Base-by-base conservation (phyloP, 352 stramenopile genomes). In the Elongisporangium anandrum region DNA sequence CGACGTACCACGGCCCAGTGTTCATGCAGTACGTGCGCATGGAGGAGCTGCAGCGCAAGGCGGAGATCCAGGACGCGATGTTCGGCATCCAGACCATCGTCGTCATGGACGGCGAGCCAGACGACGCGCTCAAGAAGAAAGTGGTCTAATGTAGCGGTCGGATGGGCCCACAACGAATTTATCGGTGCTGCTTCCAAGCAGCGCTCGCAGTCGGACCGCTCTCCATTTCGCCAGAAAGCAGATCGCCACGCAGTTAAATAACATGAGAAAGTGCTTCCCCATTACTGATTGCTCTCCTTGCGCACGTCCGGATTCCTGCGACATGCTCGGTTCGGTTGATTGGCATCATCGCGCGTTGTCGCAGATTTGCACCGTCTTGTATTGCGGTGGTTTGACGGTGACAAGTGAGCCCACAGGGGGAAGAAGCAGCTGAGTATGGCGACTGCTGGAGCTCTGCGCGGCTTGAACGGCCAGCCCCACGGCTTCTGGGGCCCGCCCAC, bases 11-110 rank as follows among this genome's bases (percentile, higher is more conserved):
- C 59, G 85, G 85, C 1, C 81, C 82, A 1, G 77, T 94, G 29
- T 94, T 94, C 52, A 92, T 92, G 85, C 82, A 94, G 64, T 94
- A 90, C 73, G 81, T 92, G 54, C 82, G 85, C 10, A 83, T 87
- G 65, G 80, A 90, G 57, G 71, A 92, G 66, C 77, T 87, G 12
- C 58, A 92, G 66, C 73, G 79, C 47, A 88, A 88, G 54, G 70
- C 72, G 16, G 60, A 74, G 48, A 84, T 92, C 53, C 61, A 70
- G 26, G 58, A 78, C 41, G 74, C 69, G n/a, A 66, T 64, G 47
- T 68, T 89, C 26, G 80, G 80, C 15, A 87, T 92, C 57, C 66
- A 89, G 57, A 88, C 80, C 7, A 87, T 92, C 49, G 63, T 85
- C 20, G 70, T 92, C 53, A 68, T 80, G 45, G 52, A 71, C 19